phyloP scores from a whole-genome alignment of 1,284 basidiomycete species.

The Coniferiporia sulphurascens region DNA sequence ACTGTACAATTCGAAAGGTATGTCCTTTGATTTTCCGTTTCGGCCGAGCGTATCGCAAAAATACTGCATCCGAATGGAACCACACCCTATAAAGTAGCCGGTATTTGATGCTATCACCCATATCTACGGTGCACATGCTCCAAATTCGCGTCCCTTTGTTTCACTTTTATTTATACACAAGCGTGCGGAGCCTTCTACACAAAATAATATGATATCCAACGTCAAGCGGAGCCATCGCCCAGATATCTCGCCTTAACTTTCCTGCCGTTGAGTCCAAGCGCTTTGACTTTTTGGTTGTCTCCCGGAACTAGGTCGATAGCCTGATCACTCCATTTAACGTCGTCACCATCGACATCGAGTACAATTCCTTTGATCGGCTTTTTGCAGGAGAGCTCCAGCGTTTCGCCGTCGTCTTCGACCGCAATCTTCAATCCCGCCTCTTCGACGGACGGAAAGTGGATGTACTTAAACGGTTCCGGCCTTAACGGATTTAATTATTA shows the following conservation, averaged over 20 bases:
- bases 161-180: not conserved
- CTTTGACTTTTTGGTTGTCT: conserved; percentile 67
- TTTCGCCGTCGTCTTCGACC: conserved; percentile 52
- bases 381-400: conserved; percentile 52
- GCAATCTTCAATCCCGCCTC: conserved; percentile 53
- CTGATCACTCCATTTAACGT: conserved; percentile 79
- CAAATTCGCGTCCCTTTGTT: not conserved
- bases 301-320: conserved; percentile 83
- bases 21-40: no score
- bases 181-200: not conserved
- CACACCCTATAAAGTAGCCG: no score
- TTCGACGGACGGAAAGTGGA: conserved; percentile 66
- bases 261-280: conserved; percentile 62
- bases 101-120: no score
- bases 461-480: conserved; percentile 90
- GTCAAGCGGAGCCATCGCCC: conserved; percentile 66
- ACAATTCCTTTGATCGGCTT: conserved; percentile 84
- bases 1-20: no score
- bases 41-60: no score
- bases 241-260: conserved; percentile 62
- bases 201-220: not conserved
- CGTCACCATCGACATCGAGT: conserved; percentile 68
- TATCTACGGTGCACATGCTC: no score
- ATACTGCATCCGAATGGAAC: no score
- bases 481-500: conserved; percentile 34